Conservation (phyloP, 1,284 basidiomycete genomes). For the Pisolithus thermaeus region DNA sequence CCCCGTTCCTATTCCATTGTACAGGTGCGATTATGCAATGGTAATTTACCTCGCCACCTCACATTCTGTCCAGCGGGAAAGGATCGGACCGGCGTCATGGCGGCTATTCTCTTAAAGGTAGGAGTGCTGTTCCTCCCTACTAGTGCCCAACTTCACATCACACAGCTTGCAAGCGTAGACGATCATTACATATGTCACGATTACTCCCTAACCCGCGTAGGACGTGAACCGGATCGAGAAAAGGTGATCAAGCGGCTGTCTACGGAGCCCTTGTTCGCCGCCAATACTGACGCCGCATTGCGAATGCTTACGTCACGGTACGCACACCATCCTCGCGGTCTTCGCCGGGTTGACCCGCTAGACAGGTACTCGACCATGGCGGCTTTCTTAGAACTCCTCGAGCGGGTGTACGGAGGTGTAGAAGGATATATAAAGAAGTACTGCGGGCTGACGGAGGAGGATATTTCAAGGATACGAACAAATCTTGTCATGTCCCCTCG, state of each 20-base stretch:
- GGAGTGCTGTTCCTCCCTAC: conserved; percentile 1
- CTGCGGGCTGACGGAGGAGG: conserved; percentile 50
- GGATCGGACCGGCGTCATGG: conserved; percentile 72
- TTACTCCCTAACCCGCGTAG: conserved; percentile 68
- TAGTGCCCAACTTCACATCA: conserved; percentile 4
- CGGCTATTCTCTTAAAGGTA: conserved; percentile 67
- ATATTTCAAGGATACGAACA: conserved; percentile 52
- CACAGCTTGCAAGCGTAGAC: conserved; percentile 63
- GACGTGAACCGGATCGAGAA: conserved; percentile 67
- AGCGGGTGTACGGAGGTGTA: conserved; percentile 61
- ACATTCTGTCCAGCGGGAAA: conserved; percentile 51
- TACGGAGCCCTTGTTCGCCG: conserved; percentile 64
- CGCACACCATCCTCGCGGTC: conserved; percentile 11
- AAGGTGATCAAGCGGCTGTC: conserved; percentile 60
- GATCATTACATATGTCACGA: conserved; percentile 62
- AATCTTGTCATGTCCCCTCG: conserved; percentile 45
- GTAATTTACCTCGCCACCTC: background rate
- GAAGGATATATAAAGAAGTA: conserved; percentile 55
- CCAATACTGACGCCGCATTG: conserved; percentile 63
- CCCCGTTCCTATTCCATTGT: conserved; percentile 66
- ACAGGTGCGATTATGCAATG: conserved; percentile 42
- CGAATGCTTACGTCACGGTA: conserved; percentile 77
- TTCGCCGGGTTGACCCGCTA: background rate
- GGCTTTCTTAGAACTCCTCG: conserved; percentile 54
- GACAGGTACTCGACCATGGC: conserved; percentile 65